Evolutionary conservation across 495 filamentous ascomycete genomes (phyloP).

Genomic region (Aspergillus hancockii): DNA sequence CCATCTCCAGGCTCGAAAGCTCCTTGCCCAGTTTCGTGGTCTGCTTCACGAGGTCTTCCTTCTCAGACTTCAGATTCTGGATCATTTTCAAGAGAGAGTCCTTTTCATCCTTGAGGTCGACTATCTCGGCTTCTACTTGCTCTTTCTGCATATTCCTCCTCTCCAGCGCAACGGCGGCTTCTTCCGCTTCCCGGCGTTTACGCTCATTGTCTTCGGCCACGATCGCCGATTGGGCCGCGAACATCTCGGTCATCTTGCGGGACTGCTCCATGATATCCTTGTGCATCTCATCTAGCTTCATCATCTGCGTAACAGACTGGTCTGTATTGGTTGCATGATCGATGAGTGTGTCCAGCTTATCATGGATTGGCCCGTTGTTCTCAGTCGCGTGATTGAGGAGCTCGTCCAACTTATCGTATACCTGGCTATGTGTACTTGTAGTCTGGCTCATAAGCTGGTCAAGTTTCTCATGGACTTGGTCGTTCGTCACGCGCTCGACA

Average conservation of each 20-base stretch:
- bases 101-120: constrained; percentile 64
- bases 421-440: constrained; percentile 50
- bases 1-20: constrained; percentile 84
- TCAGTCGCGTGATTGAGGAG: constrained; percentile 63
- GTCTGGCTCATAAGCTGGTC: constrained; percentile 63
- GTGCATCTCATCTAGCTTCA: constrained; percentile 86
- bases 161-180: constrained; percentile 78
- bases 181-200: constrained; percentile 78
- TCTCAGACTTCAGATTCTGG: constrained; percentile 60
- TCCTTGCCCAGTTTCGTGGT: constrained; percentile 79
- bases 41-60: constrained; percentile 69
- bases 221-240: constrained; percentile 74
- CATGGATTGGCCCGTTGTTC: constrained; percentile 69
- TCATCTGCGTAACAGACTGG: constrained; percentile 59
- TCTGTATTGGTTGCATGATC: constrained; percentile 37
- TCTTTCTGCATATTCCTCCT: constrained; percentile 75
- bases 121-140: constrained; percentile 71
- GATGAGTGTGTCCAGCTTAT: constrained; percentile 55
- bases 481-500: constrained; percentile 57
- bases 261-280: constrained; percentile 85
- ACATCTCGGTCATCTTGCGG: constrained; percentile 80
- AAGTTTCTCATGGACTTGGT: constrained; percentile 44
- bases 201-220: constrained; percentile 78
- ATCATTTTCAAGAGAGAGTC: constrained; percentile 60
- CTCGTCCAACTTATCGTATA: constrained; percentile 46